phyloP scores from a whole-genome alignment of 179 eudicot genomes.

The Spinacia oleracea region DNA sequence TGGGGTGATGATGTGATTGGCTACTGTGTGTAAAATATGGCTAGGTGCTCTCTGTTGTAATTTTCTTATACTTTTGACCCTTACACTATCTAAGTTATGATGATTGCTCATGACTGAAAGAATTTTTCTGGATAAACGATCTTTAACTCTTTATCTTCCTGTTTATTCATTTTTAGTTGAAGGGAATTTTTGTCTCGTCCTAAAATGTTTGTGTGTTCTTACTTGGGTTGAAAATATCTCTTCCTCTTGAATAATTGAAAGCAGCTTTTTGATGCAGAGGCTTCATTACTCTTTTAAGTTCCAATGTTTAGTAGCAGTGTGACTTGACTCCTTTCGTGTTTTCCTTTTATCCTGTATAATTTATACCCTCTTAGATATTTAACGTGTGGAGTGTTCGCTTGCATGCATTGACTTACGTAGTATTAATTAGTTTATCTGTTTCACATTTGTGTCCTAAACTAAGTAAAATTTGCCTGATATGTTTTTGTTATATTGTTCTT shows the following conservation, averaged over 20 bases:
- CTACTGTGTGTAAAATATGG: background rate
- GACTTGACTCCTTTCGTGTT: background rate
- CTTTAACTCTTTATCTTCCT: background rate
- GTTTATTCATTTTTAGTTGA: background rate
- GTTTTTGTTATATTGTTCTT: background rate
- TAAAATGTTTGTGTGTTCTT: background rate
- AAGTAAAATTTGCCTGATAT: slow-evolving; percentile 10
- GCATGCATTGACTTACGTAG: background rate
- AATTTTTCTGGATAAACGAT: background rate
- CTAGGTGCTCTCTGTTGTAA: background rate
- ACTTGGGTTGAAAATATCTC: background rate
- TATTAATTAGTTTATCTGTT: background rate
- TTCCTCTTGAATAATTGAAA: background rate
- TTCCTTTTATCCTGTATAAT: background rate
- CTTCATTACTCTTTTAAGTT: background rate
- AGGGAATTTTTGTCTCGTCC: background rate
- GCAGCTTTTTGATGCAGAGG: background rate
- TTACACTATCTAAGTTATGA: background rate
- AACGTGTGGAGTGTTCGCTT: background rate
- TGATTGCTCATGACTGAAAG: background rate
- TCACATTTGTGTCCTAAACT: background rate
- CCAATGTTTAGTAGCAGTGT: background rate
- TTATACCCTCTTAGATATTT: background rate
- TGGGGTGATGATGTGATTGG: slow-evolving; percentile 1
- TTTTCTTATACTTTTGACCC: background rate